Conservation (phyloP, 1,139 yeast genomes). For the Zygoascus meyerae region DNA sequence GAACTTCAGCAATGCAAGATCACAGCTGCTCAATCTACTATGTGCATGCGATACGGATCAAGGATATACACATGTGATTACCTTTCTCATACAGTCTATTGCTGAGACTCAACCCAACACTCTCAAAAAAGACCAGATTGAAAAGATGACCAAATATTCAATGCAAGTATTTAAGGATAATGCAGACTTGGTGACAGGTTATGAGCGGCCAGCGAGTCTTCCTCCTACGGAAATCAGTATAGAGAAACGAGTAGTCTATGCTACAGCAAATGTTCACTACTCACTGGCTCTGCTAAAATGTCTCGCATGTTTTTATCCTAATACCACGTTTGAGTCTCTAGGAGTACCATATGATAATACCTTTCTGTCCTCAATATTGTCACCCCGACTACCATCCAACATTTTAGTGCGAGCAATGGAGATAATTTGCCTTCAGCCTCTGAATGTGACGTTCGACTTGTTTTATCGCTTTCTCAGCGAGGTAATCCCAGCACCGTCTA, state of each 20-base stretch:
- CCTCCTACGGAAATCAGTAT: slow-evolving; percentile 20
- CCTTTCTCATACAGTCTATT: background rate
- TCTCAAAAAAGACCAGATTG: background rate
- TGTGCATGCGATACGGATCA: too few species aligned
- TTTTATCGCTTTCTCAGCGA: slow-evolving; percentile 1
- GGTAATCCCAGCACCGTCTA: background rate
- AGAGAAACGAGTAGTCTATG: slow-evolving; percentile 8
- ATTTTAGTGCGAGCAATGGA: slow-evolving; percentile 3
- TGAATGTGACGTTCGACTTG: background rate
- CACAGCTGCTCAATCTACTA: too few species aligned
- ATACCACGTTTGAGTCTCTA: background rate
- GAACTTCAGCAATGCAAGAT: too few species aligned
- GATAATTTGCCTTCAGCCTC: slow-evolving; percentile 3
- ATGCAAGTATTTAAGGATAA: background rate
- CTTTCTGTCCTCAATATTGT: background rate
- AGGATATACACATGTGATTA: too few species aligned
- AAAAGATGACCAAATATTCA: background rate
- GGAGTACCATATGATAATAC: background rate
- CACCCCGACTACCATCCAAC: slow-evolving; percentile 8
- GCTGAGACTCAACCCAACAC: background rate
- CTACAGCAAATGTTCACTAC: slow-evolving; percentile 42
- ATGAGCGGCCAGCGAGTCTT: slow-evolving; percentile 5
- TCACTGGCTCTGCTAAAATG: slow-evolving; percentile 53
- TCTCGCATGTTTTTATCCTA: slow-evolving; percentile 19
- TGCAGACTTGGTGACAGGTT: background rate